Conservation (phyloP, 1,139 yeast species). For the Pichia terricola region DNA sequence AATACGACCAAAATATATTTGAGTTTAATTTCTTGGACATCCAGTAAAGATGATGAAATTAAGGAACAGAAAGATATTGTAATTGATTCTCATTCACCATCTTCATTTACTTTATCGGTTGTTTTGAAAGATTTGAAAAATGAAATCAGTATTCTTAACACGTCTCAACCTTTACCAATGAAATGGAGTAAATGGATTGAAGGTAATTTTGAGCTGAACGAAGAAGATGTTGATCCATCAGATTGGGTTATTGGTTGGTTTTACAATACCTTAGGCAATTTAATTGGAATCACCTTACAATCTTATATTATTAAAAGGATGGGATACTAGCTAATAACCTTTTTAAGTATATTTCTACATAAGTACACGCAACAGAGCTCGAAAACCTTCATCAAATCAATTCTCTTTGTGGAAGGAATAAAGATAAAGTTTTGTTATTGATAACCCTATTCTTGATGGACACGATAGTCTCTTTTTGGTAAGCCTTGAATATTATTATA, state of each 20-base stretch:
- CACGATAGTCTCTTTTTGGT: no score
- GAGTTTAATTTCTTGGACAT: conserved; percentile 63
- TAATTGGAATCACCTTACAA: conserved; percentile 83
- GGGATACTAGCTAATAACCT: conserved; percentile 44
- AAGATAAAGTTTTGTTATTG: no score
- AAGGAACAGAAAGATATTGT: conserved; percentile 25
- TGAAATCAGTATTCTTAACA: conserved; percentile 59
- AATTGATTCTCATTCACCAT: conserved; percentile 31
- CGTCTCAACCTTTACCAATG: conserved; percentile 83
- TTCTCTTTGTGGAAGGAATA: neutral
- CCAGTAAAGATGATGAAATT: conserved; percentile 15
- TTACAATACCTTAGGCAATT: conserved; percentile 66
- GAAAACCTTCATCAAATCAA: no score
- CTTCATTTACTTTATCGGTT: conserved; percentile 57
- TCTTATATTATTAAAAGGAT: conserved; percentile 83
- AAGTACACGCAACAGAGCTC: no score
- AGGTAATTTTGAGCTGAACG: conserved; percentile 37
- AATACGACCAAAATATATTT: conserved; percentile 58
- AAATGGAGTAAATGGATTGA: conserved; percentile 87
- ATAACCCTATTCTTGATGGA: neutral
- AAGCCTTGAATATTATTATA: no score
- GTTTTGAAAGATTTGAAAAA: conserved; percentile 58
- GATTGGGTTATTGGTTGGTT: conserved; percentile 97
- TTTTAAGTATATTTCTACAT: no score
- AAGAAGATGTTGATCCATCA: conserved; percentile 57